These are phyloP conservation scores for Alternaria solani DNA, from an alignment of 2,329 filamentous ascomycete genomes.

Conservation along the genomic window DNA sequence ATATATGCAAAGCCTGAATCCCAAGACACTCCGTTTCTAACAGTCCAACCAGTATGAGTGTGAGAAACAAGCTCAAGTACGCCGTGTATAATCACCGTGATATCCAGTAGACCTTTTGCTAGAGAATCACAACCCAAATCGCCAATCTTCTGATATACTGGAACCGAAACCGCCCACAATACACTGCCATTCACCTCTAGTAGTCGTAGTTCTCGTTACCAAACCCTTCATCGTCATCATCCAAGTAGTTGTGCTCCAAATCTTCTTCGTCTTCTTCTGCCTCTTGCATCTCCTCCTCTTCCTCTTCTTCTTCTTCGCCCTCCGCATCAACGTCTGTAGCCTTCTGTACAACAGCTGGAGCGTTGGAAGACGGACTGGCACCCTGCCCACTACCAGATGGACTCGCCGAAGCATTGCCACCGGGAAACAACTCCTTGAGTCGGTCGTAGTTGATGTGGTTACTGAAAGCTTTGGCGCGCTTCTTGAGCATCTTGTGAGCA, in stretches of 20 bases:
- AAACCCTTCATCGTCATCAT: conserved; percentile 54
- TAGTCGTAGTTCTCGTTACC: conserved; percentile 50
- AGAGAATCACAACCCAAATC: conserved; percentile 6
- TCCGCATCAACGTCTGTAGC: conserved; percentile 23
- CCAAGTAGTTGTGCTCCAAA: conserved; percentile 49
- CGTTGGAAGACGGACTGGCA: conserved; percentile 28
- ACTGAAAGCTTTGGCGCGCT: conserved; percentile 54
- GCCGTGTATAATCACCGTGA: background rate
- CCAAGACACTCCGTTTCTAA: background rate
- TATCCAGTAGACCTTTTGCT: background rate
- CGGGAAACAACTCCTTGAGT: conserved; percentile 53
- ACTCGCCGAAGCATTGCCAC: conserved; percentile 21
- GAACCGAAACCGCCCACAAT: background rate
- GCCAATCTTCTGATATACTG: background rate
- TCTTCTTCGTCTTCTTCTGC: conserved; percentile 54
- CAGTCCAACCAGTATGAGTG: background rate
- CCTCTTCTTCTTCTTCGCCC: conserved; percentile 33
- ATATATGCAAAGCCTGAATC: conserved; percentile 17
- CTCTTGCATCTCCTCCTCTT: conserved; percentile 44
- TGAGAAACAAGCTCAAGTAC: conserved; percentile 5
- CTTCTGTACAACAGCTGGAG: conserved; percentile 16
- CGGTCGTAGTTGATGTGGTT: conserved; percentile 58
- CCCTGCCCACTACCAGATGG: conserved; percentile 31
- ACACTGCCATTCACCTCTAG: conserved; percentile 9
- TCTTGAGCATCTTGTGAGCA: conserved; percentile 56